Percentiles rank a stretch among this genome's conserved stretches.
Conservation (phyloP, 2,329 filamentous ascomycete species). For the Aaosphaeria pasadenensis region DNA sequence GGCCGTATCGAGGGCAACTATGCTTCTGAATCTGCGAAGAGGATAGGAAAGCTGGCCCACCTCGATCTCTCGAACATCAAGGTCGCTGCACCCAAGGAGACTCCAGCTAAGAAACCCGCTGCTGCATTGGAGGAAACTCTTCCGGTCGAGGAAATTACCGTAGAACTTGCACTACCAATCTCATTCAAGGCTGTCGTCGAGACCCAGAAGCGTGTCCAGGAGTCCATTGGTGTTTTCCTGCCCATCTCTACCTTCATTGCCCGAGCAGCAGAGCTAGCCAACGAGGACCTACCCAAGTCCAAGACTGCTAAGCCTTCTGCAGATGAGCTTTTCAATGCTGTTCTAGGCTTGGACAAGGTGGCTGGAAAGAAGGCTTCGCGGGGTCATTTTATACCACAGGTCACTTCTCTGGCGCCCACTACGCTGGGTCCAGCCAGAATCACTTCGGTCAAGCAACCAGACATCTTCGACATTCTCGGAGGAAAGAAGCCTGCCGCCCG, state of each 20-base stretch:
- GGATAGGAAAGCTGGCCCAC: conserved; percentile 72
- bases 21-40: conserved; percentile 66
- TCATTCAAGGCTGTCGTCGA: conserved; percentile 76
- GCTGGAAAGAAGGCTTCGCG: conserved; percentile 44
- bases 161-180: conserved; percentile 69
- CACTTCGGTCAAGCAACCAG: conserved; percentile 50
- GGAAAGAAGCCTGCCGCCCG: conserved; percentile 27
- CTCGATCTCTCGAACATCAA: conserved; percentile 97
- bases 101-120: conserved; percentile 46
- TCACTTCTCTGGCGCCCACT: conserved; percentile 48
- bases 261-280: conserved; percentile 81
- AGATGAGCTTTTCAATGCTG: conserved; percentile 84
- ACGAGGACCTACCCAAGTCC: conserved; percentile 74
- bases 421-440: conserved; percentile 23
- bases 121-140: conserved; percentile 36
- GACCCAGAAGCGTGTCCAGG: conserved; percentile 75
- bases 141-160: conserved; percentile 46
- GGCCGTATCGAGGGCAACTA: conserved; percentile 72
- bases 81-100: conserved; percentile 54
- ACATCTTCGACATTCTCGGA: conserved; percentile 78
- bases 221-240: conserved; percentile 73
- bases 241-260: conserved; percentile 84
- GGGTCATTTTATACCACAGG: conserved; percentile 70
- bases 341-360: conserved; percentile 68
- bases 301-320: conserved; percentile 64